Evolutionary conservation across 441 rosid species (phyloP).

Genomic region (Rhodomyrtus psidioides): DNA sequence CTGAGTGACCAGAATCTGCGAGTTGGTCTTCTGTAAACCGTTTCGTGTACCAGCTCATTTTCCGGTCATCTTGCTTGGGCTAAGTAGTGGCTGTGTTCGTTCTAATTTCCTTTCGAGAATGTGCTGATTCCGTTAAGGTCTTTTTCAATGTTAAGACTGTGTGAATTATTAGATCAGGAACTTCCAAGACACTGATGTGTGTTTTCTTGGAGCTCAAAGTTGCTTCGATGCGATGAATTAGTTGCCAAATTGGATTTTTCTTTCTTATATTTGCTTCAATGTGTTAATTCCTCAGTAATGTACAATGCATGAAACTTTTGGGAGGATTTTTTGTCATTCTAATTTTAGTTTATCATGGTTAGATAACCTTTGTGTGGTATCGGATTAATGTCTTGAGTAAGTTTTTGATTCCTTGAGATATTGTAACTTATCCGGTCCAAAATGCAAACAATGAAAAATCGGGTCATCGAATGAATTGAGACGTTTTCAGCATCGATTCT

Average conservation of each 20-base stretch:
- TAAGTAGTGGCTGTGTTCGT: neutral
- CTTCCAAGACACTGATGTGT: neutral
- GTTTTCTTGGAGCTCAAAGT: too few species aligned
- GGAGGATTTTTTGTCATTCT: neutral
- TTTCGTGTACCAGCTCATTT: too few species aligned
- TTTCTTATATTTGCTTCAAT: too few species aligned
- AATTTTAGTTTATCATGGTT: neutral
- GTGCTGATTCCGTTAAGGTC: neutral
- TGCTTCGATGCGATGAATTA: too few species aligned
- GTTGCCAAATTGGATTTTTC: too few species aligned
- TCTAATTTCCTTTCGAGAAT: neutral
- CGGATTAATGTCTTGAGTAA: neutral
- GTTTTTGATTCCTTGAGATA: neutral
- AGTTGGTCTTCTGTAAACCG: too few species aligned
- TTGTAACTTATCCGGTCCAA: neutral
- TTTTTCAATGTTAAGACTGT: neutral
- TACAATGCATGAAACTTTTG: neutral
- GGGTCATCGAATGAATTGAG: neutral
- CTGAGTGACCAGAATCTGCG: too few species aligned
- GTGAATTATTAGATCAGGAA: neutral
- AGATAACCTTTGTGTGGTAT: neutral
- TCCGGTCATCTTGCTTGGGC: too few species aligned
- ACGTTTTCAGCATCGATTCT: neutral
- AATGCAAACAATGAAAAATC: neutral
- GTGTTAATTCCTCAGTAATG: too few species aligned